Evolutionary conservation across 176 grass and related monocot genomes (phyloP).

Genomic region (Luzula sylvatica): DNA sequence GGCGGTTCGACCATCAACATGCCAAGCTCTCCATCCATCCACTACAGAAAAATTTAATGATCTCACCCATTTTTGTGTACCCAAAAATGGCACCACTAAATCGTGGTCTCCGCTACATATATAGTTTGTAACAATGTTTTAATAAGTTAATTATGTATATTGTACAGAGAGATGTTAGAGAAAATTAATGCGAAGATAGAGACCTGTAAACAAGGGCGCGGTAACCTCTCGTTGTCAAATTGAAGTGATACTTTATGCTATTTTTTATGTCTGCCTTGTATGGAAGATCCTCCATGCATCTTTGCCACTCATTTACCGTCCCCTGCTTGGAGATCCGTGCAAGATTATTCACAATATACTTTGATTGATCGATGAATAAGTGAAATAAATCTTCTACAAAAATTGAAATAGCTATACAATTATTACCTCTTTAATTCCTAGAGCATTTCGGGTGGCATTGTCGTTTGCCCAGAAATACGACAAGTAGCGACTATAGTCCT

Average conservation of each 20-base stretch:
- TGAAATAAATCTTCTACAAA: neutral
- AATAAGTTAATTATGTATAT: neutral
- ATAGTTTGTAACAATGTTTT: neutral
- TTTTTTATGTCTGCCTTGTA: slow-evolving; percentile 15
- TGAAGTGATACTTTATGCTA: slow-evolving; percentile 35
- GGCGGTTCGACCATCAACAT: slow-evolving; percentile 32
- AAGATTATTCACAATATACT: neutral
- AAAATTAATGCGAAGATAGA: neutral
- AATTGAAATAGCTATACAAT: neutral
- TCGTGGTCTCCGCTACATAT: slow-evolving; percentile 56
- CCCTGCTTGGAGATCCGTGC: slow-evolving; percentile 21
- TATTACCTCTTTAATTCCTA: slow-evolving; percentile 32
- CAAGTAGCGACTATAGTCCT: slow-evolving; percentile 17
- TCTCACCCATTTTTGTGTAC: slow-evolving; percentile 52
- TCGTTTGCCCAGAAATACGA: slow-evolving; percentile 29
- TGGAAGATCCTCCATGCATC: slow-evolving; percentile 34
- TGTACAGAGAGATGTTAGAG: neutral
- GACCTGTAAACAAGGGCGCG: slow-evolving; percentile 42
- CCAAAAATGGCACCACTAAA: slow-evolving; percentile 31
- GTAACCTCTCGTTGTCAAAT: slow-evolving; percentile 28
- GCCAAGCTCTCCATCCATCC: slow-evolving; percentile 53
- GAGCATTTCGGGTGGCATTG: slow-evolving; percentile 19
- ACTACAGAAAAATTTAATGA: slow-evolving; percentile 45
- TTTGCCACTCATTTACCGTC: slow-evolving; percentile 26
- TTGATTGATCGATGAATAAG: neutral